phyloP scores from a whole-genome alignment of 257 asterid genomes.

The Anisodus tanguticus region DNA sequence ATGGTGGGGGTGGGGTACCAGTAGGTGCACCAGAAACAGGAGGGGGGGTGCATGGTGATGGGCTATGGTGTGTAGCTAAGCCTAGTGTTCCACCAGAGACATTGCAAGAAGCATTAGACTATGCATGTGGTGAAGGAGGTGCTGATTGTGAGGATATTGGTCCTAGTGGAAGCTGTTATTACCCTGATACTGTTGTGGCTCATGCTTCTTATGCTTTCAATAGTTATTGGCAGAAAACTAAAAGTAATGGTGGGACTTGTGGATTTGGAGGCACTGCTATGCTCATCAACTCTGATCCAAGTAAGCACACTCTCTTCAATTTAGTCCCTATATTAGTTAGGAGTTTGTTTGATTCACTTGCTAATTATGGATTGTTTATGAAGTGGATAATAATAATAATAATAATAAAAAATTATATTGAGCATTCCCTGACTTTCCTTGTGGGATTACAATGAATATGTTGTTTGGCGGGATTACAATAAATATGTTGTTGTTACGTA shows the following conservation, averaged over 20 bases:
- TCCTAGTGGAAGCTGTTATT: conserved; percentile 66
- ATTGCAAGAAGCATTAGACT: conserved; percentile 80
- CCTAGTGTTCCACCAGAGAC: conserved; percentile 88
- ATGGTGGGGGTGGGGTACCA: conserved; percentile 35
- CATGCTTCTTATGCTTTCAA: conserved; percentile 95
- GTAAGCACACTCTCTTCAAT: conserved; percentile 44
- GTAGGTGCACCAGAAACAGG: conserved; percentile 39
- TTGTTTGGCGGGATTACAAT: too few relatives aligned
- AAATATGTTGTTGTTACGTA: too few relatives aligned
- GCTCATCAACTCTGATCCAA: conserved; percentile 83
- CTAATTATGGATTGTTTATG: background rate
- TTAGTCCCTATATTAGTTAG: background rate
- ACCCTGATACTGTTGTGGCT: conserved; percentile 70
- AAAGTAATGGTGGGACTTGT: conserved; percentile 74
- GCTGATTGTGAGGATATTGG: conserved; percentile 81
- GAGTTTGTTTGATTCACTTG: background rate
- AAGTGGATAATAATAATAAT: background rate
- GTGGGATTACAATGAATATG: too few relatives aligned
- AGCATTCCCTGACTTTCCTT: too few relatives aligned
- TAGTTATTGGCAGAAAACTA: conserved; percentile 86
- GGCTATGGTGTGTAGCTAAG: conserved; percentile 93
- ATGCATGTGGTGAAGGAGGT: conserved; percentile 87
- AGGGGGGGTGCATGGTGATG: conserved; percentile 32
- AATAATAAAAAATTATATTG: too few relatives aligned
- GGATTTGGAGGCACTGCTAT: conserved; percentile 94